A percentile compares a stretch with the other conserved stretches of the same genome.
These are phyloP conservation scores for Hypoxylon sp. DNA, from an alignment of 2,329 filamentous ascomycete species.

Conservation along the genomic window DNA sequence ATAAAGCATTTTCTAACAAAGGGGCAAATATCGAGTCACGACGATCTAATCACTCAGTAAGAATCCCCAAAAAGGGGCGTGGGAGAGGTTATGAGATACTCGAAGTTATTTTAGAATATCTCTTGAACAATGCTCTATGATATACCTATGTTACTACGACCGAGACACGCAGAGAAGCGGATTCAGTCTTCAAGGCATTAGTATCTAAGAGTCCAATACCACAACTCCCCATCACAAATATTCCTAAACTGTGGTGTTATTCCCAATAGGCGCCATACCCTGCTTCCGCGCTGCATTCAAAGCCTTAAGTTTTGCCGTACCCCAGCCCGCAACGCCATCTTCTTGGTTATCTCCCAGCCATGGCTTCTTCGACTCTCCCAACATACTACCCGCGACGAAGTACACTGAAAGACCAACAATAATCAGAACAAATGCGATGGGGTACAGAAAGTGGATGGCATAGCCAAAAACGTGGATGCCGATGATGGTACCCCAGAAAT, in stretches of 20 bases:
- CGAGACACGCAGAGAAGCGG: background rate
- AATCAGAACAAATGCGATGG: conserved; percentile 94
- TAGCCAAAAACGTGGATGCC: conserved; percentile 88
- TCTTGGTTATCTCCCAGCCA: conserved; percentile 94
- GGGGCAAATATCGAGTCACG: background rate
- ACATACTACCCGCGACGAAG: conserved; percentile 83
- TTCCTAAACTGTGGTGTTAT: conserved; percentile 29
- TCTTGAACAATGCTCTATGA: background rate
- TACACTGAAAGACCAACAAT: conserved; percentile 88
- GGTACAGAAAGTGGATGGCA: conserved; percentile 89
- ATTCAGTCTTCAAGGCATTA: background rate
- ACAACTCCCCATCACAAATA: background rate
- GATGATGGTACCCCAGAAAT: conserved; percentile 97
- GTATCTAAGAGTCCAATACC: background rate
- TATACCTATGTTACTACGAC: background rate
- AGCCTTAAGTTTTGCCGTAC: conserved; percentile 86
- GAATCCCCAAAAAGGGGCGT: background rate
- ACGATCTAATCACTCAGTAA: background rate
- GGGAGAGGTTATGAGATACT: background rate
- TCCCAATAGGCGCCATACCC: conserved; percentile 44
- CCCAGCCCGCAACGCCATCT: conserved; percentile 81
- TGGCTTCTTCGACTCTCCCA: conserved; percentile 93
- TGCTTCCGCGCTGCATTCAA: conserved; percentile 68
- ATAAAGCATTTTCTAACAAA: background rate
- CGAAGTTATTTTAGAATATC: background rate